Evolutionary conservation across 2,329 filamentous ascomycete genomes (phyloP).

Genomic region (Trichoderma afroharzianum): DNA sequence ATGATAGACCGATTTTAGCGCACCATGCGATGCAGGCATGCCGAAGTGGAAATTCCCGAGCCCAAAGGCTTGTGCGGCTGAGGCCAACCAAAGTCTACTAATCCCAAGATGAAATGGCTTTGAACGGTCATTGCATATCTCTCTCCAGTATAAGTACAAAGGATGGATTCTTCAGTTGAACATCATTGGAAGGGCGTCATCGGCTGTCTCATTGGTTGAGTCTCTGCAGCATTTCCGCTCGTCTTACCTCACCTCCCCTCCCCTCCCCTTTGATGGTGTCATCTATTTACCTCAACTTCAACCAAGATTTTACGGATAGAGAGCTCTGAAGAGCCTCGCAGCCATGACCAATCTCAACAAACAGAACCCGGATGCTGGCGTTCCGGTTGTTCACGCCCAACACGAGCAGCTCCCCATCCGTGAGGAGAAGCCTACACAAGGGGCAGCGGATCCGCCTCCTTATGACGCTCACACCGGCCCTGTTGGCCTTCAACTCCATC

Average conservation of each 20-base stretch:
- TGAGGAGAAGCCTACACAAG: background rate
- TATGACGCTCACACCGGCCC: background rate
- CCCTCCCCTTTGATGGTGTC: background rate
- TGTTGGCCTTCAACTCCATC: constrained; percentile 36
- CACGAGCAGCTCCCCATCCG: background rate
- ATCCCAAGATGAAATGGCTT: background rate
- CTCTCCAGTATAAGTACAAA: constrained; percentile 7
- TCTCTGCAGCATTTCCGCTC: background rate
- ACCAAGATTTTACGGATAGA: background rate
- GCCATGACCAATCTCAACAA: constrained; percentile 11
- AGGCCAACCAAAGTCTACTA: background rate
- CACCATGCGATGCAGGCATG: background rate
- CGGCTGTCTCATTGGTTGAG: background rate
- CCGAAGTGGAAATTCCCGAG: constrained; percentile 1
- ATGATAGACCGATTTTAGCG: background rate
- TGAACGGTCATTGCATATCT: background rate
- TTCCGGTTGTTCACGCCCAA: background rate
- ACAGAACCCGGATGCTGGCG: background rate
- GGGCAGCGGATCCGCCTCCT: background rate
- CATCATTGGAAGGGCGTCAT: background rate
- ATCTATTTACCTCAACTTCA: background rate
- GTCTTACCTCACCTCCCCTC: background rate
- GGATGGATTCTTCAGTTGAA: background rate
- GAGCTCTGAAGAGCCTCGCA: background rate
- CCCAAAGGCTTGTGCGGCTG: background rate